Conservation (phyloP, 345 rosid species). For the Barbarea vulgaris region DNA sequence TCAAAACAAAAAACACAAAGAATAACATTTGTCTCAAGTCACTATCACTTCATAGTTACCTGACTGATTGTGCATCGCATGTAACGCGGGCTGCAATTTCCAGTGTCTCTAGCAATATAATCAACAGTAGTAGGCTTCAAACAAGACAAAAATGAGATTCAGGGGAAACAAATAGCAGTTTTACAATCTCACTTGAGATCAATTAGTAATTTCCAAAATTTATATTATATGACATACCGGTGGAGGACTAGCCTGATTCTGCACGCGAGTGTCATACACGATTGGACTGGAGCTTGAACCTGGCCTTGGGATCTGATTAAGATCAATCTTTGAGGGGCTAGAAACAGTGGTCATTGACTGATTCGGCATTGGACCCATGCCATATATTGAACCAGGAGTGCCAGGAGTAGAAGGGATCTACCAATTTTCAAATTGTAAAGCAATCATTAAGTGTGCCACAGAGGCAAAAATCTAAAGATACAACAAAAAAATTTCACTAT, state of each 20-base stretch:
- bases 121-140: constrained; percentile 87
- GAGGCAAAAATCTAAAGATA: neutral
- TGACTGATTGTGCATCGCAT: constrained; percentile 97
- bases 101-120: constrained; percentile 84
- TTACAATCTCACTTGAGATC: neutral
- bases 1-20: constrained; percentile 1
- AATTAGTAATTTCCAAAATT: constrained; percentile 1
- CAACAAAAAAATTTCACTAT: neutral
- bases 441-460: constrained; percentile 3
- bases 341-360: constrained; percentile 43
- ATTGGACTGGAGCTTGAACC: constrained; percentile 39
- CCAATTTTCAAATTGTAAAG: constrained; percentile 25
- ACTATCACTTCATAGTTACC: constrained; percentile 48
- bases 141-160: constrained; percentile 29
- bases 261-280: constrained; percentile 40
- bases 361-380: constrained; percentile 35
- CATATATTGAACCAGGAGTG: constrained; percentile 37
- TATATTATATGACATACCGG: constrained; percentile 34
- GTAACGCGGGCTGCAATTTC: constrained; percentile 97
- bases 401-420: constrained; percentile 38
- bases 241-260: constrained; percentile 72
- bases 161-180: neutral
- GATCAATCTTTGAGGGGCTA: constrained; percentile 40
- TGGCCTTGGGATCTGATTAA: constrained; percentile 46
- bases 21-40: constrained; percentile 12